phyloP scores from a whole-genome alignment of 176 grass and related monocot species.

The Aegilops longissima region DNA sequence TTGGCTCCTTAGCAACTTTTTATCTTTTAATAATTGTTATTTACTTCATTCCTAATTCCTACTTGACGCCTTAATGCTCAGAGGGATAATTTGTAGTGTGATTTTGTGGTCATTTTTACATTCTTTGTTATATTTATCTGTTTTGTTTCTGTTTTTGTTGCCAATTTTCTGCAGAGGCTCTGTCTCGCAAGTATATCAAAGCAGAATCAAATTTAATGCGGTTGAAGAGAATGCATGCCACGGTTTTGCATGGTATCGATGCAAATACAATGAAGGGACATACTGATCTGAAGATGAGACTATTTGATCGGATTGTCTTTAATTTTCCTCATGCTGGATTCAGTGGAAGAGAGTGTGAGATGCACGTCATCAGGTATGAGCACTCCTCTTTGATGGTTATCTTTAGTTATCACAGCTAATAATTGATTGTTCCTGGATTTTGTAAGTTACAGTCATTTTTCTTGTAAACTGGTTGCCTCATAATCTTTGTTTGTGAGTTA shows the following conservation, averaged over 20 bases:
- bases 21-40: neutral
- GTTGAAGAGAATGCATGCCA: constrained; percentile 30
- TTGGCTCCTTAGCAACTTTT: neutral
- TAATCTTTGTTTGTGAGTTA: neutral
- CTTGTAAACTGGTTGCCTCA: neutral
- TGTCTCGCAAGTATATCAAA: constrained; percentile 36
- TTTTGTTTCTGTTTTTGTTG: neutral
- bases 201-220: constrained; percentile 46
- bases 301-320: constrained; percentile 62
- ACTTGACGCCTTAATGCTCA: neutral
- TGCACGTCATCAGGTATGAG: constrained; percentile 51
- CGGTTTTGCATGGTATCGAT: constrained; percentile 44
- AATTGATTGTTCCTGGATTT: neutral
- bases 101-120: neutral
- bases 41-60: neutral
- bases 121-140: neutral
- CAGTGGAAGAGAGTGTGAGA: constrained; percentile 35
- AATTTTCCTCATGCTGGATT: constrained; percentile 71
- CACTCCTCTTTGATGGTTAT: neutral
- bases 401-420: neutral
- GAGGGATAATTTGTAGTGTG: neutral
- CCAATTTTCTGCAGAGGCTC: constrained; percentile 22
- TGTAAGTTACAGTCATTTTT: neutral
- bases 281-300: constrained; percentile 29
- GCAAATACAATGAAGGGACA: constrained; percentile 34